phyloP scores from a whole-genome alignment of 768 basidiomycete genomes.

The Asterophora parasitica region DNA sequence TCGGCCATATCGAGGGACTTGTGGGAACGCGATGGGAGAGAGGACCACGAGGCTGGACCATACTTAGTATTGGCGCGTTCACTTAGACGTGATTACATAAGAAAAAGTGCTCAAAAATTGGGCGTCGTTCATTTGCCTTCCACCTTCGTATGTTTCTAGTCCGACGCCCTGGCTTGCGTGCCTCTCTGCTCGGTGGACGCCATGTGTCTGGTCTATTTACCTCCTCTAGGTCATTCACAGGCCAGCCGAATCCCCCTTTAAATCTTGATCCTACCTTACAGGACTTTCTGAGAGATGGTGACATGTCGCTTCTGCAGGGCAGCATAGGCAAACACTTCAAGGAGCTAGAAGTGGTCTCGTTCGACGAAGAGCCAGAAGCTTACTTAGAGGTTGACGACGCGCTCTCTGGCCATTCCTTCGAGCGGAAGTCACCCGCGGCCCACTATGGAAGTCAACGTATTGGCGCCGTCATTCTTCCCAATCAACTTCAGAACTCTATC shows the following conservation, averaged over 20 bases:
- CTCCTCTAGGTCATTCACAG: constrained; percentile 7
- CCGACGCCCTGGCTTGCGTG: constrained; percentile 3
- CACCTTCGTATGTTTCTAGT: constrained; percentile 14
- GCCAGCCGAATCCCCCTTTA: constrained; percentile 54
- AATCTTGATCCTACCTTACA: constrained; percentile 64
- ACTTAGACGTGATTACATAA: constrained; percentile 6
- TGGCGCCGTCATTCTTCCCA: constrained; percentile 67
- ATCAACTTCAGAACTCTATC: constrained; percentile 66
- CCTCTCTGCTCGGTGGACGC: neutral
- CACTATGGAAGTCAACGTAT: constrained; percentile 70
- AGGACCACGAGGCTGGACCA: no score
- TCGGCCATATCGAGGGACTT: neutral
- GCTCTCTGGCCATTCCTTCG: constrained; percentile 20
- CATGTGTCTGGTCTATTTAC: neutral
- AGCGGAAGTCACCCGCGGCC: constrained; percentile 76
- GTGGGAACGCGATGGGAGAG: neutral
- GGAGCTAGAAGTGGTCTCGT: constrained; percentile 53
- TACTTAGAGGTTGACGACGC: constrained; percentile 27
- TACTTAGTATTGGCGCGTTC: neutral
- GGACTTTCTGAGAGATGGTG: constrained; percentile 60
- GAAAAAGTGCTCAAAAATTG: neutral
- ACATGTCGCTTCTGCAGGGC: constrained; percentile 53
- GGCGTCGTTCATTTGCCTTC: neutral
- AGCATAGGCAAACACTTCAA: constrained; percentile 28
- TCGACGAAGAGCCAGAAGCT: constrained; percentile 30